Evolutionary conservation across 768 basidiomycete species (phyloP).

Genomic region (Boletus rubroflammeus): DNA sequence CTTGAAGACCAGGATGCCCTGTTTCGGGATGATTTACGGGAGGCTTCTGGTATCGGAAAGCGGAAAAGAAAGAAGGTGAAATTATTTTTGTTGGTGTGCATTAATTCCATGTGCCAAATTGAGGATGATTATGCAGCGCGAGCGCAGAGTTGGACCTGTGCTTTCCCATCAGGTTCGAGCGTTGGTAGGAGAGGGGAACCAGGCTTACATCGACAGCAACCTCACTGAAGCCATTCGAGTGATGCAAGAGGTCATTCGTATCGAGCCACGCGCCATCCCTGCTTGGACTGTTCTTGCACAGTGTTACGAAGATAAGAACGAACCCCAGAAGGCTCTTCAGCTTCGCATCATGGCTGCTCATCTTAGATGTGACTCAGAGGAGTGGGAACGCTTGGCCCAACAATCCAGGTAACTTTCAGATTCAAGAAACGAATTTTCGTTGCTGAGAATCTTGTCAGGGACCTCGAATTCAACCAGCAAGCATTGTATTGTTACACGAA

Average conservation of each 20-base stretch:
- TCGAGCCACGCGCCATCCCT: conserved; percentile 77
- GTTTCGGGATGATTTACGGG: conserved; percentile 63
- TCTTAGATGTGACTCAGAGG: conserved; percentile 72
- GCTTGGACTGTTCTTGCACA: conserved; percentile 69
- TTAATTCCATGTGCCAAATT: background rate
- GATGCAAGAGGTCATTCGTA: conserved; percentile 89
- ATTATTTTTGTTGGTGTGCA: background rate
- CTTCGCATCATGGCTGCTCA: conserved; percentile 48
- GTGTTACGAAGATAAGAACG: conserved; percentile 8
- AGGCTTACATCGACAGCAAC: conserved; percentile 74
- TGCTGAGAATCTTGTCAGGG: conserved; percentile 42
- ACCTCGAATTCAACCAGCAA: background rate
- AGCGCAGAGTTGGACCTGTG: conserved; percentile 2
- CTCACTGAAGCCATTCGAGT: conserved; percentile 65
- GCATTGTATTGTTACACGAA: background rate
- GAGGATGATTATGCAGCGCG: background rate
- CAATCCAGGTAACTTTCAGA: conserved; percentile 60
- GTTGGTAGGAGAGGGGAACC: conserved; percentile 76
- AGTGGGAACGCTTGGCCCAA: conserved; percentile 77
- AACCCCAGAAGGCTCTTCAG: conserved; percentile 12
- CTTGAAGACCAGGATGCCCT: conserved; percentile 58
- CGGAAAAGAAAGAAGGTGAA: conserved; percentile 44
- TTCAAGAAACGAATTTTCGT: conserved; percentile 49
- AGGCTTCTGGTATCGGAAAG: conserved; percentile 66
- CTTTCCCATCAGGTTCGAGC: conserved; percentile 8